These are phyloP conservation scores for Colletotrichum sp. DNA, from an alignment of 2,329 filamentous ascomycete genomes.

Conservation along the genomic window DNA sequence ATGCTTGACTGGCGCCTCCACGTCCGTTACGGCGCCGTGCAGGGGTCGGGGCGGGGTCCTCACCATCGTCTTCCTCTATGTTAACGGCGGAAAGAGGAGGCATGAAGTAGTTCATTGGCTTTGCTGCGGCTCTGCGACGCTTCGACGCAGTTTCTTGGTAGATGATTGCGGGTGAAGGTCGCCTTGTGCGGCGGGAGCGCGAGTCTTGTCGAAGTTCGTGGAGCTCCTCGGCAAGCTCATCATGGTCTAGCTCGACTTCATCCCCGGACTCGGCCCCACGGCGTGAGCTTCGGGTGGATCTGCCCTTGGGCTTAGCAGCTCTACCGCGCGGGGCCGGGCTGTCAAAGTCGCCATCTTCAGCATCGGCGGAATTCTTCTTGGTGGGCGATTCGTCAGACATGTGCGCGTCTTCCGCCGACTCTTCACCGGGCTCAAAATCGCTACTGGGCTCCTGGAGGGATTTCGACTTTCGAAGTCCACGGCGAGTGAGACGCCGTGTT, in stretches of 20 bases:
- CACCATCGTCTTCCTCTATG: constrained; percentile 76
- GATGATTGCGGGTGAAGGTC: constrained; percentile 61
- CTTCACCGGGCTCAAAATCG: constrained; percentile 66
- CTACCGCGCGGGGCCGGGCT: constrained; percentile 58
- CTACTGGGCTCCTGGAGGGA: constrained; percentile 61
- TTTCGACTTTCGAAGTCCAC: constrained; percentile 48
- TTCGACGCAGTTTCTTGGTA: constrained; percentile 60
- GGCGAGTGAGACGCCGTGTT: constrained; percentile 54
- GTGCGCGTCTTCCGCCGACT: constrained; percentile 57
- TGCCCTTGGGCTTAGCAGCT: constrained; percentile 40
- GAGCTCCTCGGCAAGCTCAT: constrained; percentile 71
- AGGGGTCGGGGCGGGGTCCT: constrained; percentile 70
- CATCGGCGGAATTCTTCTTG: constrained; percentile 37
- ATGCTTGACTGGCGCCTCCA: constrained; percentile 61
- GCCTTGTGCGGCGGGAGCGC: constrained; percentile 53
- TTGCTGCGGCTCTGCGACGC: constrained; percentile 60
- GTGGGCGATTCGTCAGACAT: constrained; percentile 39
- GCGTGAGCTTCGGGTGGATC: constrained; percentile 53
- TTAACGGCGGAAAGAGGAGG: constrained; percentile 67
- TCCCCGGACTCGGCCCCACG: constrained; percentile 58
- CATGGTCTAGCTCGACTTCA: constrained; percentile 62
- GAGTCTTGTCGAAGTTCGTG: constrained; percentile 65
- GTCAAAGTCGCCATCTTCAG: constrained; percentile 48
- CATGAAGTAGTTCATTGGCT: constrained; percentile 85
- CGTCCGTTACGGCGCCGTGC: constrained; percentile 71